Percentiles rank a stretch among this genome's conserved stretches.
phyloP scores from a whole-genome alignment of 2,329 filamentous ascomycete species.

The Monilinia laxa region DNA sequence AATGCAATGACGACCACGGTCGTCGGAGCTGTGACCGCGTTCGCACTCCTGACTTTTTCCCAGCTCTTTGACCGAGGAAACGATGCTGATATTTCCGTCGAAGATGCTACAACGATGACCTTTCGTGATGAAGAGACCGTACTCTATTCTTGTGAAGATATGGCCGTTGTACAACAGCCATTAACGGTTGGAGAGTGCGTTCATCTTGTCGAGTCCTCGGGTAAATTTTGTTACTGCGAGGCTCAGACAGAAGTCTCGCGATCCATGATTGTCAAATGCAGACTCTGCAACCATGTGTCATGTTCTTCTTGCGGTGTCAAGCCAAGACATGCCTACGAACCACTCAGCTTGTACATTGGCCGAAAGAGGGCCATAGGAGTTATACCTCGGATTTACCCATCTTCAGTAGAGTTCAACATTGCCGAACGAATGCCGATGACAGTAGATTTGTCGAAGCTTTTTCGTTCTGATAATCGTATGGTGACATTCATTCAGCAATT shows the following conservation, averaged over 20 bases:
- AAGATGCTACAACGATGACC: not conserved
- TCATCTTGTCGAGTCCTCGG: constrained; percentile 38
- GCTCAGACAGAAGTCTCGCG: constrained; percentile 44
- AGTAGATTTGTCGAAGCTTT: constrained; percentile 9
- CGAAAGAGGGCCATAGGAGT: constrained; percentile 46
- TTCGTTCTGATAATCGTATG: constrained; percentile 30
- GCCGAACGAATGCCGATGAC: not conserved
- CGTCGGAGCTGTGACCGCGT: constrained; percentile 64
- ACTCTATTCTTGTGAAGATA: not conserved
- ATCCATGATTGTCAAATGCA: constrained; percentile 48
- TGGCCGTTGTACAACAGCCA: constrained; percentile 20
- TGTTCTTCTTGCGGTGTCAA: constrained; percentile 56
- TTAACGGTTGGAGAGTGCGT: constrained; percentile 28
- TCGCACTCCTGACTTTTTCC: constrained; percentile 40
- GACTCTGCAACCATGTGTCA: constrained; percentile 53
- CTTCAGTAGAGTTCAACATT: not conserved
- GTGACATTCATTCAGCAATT: constrained; percentile 41
- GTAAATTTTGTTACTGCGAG: constrained; percentile 59
- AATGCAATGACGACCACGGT: constrained; percentile 80
- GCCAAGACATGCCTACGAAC: constrained; percentile 44
- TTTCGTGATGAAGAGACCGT: constrained; percentile 9
- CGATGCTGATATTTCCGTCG: constrained; percentile 21
- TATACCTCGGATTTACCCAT: constrained; percentile 46
- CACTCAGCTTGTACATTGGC: constrained; percentile 43
- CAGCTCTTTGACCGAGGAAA: constrained; percentile 10